Evolutionary conservation across 129 eudicot genomes (phyloP), one percentile per base, ranked within the genome.

Genomic region (Flaveria ramosissima): DNA sequence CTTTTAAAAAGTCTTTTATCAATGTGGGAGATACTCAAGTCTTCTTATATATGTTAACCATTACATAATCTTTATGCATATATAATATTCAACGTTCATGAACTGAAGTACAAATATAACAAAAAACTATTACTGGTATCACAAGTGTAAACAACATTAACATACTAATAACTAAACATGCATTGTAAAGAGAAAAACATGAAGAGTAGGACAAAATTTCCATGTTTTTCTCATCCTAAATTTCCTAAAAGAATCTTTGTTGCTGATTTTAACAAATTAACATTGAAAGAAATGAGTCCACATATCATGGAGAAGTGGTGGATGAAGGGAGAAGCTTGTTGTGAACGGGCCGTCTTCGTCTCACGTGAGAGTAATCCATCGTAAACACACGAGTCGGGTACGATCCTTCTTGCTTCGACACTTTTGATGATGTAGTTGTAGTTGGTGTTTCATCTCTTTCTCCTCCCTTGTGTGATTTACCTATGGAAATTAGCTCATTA

Each of bases 281-380:
- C 24, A 9, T 46, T 21, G 73, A 46, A 69, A 69, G 59, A 17
- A 21, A 20, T 14, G 7, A 16, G n/a, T 6, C 36, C 47, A 55
- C 47, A 32, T 14, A 13, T 77, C 66, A 77, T 41, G 81, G 81
- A 68, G 74, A 14, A 39, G 66, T 53, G 46, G 32, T 51, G 50
- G 68, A 20, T 67, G 75, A 10, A 23, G 81, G 81, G 68, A 66
- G 32, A 20, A 17, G 42, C 68, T 55, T 77, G 75, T 77, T 77
- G 68, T 77, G 81, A 46, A 77, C 81, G 7, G 81, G 60, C n/a
- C 59, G 17, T 68, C 81, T 13, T 77, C 14, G 68, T 55, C 57
- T 68, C 20, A 68, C 68, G 20, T 15, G 21, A 42, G 75, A 3
- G 68, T 77, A 77, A 77, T 77, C 81, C 68, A 11, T 77, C 3